A percentile compares a stretch with the other conserved stretches of the same genome.
These are phyloP conservation scores for Trichosanthes cucumerina DNA, from an alignment of 306 rosid genomes.

Conservation along the genomic window DNA sequence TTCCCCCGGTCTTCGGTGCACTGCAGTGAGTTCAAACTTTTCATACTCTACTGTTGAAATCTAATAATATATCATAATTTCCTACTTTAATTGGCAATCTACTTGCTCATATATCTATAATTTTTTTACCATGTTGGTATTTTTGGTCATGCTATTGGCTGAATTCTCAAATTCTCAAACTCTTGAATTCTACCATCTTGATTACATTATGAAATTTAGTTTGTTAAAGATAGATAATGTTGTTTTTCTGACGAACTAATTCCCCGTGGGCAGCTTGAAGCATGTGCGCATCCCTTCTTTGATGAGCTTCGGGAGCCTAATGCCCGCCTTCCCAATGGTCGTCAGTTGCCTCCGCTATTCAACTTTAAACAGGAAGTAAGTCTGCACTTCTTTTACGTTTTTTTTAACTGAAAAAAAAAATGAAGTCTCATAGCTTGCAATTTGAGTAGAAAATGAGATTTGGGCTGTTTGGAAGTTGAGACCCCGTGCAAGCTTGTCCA, in stretches of 20 bases:
- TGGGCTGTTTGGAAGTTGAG: background rate
- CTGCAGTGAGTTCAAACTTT: slow-evolving; percentile 52
- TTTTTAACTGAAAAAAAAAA: no score
- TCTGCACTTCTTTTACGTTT: slow-evolving; percentile 13
- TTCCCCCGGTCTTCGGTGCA: slow-evolving; percentile 90
- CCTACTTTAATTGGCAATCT: background rate
- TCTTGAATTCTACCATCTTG: background rate
- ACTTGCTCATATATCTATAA: background rate
- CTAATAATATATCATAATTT: background rate
- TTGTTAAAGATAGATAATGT: background rate
- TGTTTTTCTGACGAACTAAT: background rate
- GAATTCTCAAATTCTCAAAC: background rate
- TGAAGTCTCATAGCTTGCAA: background rate
- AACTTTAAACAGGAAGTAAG: slow-evolving; percentile 89
- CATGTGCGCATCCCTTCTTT: slow-evolving; percentile 84
- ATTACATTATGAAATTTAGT: background rate
- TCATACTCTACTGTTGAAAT: background rate
- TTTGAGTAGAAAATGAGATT: background rate
- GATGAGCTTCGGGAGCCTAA: slow-evolving; percentile 89
- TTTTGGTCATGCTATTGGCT: background rate
- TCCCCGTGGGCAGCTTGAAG: slow-evolving; percentile 63
- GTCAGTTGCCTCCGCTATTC: slow-evolving; percentile 73
- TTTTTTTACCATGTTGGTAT: background rate
- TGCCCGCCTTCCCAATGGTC: slow-evolving; percentile 77
- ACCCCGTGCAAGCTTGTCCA: background rate